These are phyloP conservation scores for Syzygium aqueum DNA, from an alignment of 345 rosid species.

Conservation along the genomic window DNA sequence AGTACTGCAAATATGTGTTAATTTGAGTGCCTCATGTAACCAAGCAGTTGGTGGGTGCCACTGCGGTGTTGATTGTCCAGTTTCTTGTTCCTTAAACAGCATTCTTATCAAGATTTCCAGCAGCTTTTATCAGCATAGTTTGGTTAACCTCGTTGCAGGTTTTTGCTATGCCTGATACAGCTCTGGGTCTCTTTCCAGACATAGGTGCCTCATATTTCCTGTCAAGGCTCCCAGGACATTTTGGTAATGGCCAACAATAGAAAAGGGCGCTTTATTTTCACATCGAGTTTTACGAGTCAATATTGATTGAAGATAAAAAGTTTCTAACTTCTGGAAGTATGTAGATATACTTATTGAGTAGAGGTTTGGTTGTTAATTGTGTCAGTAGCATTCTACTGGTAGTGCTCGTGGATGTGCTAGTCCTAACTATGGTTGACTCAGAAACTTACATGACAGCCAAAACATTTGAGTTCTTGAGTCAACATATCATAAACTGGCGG, in stretches of 20 bases:
- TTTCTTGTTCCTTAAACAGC: not conserved
- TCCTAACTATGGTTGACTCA: not conserved
- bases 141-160: conserved; percentile 23
- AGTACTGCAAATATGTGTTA: not conserved
- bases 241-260: conserved; percentile 30
- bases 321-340: not conserved
- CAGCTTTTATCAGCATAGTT: not conserved
- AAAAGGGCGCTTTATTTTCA: not conserved
- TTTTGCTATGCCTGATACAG: conserved; percentile 91
- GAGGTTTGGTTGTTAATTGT: not conserved
- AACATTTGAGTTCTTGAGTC: not conserved
- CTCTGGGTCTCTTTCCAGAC: conserved; percentile 84
- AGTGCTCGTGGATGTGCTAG: not conserved
- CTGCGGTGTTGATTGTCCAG: not conserved
- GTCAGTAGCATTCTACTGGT: not conserved
- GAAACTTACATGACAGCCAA: not conserved
- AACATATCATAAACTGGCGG: not conserved
- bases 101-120: not conserved
- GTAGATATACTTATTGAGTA: not conserved
- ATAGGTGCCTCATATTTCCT: conserved; percentile 76
- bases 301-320: not conserved
- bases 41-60: not conserved
- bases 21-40: not conserved
- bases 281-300: not conserved
- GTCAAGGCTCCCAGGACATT: conserved; percentile 82